Evolutionary conservation across 352 stramenopile genomes (phyloP).

Genomic region (Globisporangium splendens): DNA sequence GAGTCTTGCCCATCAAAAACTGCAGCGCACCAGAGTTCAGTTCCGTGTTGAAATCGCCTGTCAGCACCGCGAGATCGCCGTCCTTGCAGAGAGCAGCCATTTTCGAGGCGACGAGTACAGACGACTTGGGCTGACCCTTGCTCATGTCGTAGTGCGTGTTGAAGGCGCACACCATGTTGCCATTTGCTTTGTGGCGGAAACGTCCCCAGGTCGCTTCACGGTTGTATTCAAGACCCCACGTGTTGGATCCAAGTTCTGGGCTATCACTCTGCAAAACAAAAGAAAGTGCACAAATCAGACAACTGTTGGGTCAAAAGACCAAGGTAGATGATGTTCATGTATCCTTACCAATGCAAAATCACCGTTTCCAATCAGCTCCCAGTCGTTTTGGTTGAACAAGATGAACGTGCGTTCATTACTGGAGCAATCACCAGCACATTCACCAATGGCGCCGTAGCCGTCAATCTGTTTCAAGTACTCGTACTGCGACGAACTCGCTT

Average conservation of each 20-base stretch:
- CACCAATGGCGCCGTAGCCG: constrained; percentile 56
- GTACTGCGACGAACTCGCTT: constrained; percentile 65
- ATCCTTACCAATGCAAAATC: constrained; percentile 52
- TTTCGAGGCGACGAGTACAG: constrained; percentile 10
- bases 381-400: constrained; percentile 52
- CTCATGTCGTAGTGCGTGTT: constrained; percentile 24
- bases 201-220: constrained; percentile 16
- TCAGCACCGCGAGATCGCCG: constrained; percentile 16
- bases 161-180: constrained; percentile 18
- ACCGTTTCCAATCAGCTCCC: constrained; percentile 47
- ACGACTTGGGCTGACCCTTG: constrained; percentile 9
- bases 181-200: constrained; percentile 10
- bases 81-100: constrained; percentile 16
- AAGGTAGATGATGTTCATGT: not conserved
- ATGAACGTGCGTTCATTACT: constrained; percentile 53
- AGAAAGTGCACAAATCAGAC: not conserved
- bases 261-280: constrained; percentile 3
- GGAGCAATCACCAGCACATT: constrained; percentile 48
- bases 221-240: constrained; percentile 19
- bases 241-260: constrained; percentile 8
- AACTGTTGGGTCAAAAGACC: too few relatives aligned
- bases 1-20: constrained; percentile 8
- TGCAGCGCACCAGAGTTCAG: constrained; percentile 8
- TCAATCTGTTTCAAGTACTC: constrained; percentile 46
- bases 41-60: constrained; percentile 18